A percentile compares a stretch with the other conserved stretches of the same genome.
Evolutionary conservation across 192 early-diverging fungal genomes (phyloP).

Genomic region (Diversispora epigaea): DNA sequence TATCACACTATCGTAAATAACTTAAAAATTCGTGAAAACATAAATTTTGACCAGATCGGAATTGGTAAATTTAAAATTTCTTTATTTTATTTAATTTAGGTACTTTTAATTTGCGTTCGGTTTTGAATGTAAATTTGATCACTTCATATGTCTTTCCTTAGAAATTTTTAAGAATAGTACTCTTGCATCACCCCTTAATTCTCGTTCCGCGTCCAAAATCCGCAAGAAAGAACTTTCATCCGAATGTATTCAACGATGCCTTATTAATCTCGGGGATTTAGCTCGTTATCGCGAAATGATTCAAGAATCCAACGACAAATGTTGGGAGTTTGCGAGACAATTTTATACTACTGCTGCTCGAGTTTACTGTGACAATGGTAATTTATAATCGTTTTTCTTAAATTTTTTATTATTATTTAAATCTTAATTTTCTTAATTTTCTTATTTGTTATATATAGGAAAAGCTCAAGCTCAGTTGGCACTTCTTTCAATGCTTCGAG

Average conservation of each 20-base stretch:
- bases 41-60: constrained; percentile 51
- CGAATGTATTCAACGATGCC: constrained; percentile 51
- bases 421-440: constrained; percentile 31
- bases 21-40: constrained; percentile 46
- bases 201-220: not conserved
- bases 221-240: constrained; percentile 39
- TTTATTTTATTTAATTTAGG: not conserved
- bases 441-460: too few relatives aligned
- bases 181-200: constrained; percentile 19
- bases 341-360: constrained; percentile 10
- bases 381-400: not conserved
- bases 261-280: constrained; percentile 56
- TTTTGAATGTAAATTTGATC: not conserved
- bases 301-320: constrained; percentile 35
- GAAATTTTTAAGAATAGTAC: constrained; percentile 8
- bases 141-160: constrained; percentile 32
- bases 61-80: constrained; percentile 35
- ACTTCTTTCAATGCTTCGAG: constrained; percentile 41
- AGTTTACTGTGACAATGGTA: constrained; percentile 26
- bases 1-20: constrained; percentile 52
- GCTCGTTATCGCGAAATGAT: constrained; percentile 51
- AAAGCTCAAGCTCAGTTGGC: constrained; percentile 48
- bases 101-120: not conserved
- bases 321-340: constrained; percentile 23
- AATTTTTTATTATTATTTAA: not conserved